Conservation (phyloP, 2,329 filamentous ascomycete species). For the Colletotrichum sp. region DNA sequence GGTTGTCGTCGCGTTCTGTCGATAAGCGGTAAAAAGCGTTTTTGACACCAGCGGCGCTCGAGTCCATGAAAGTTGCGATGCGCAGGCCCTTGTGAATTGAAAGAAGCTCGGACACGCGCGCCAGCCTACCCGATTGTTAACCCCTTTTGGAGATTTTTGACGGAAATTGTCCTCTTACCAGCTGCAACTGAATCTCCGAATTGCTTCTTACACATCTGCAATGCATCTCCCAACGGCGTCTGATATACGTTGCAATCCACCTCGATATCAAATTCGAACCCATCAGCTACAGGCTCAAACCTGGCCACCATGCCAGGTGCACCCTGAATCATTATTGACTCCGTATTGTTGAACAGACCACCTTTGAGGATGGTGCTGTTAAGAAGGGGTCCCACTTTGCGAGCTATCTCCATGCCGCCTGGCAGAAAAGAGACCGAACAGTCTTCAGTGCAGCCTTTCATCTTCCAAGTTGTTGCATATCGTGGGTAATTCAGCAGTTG, state of each 20-base stretch:
- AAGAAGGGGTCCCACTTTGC: constrained; percentile 14
- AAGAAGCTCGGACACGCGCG: constrained; percentile 20
- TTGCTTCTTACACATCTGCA: constrained; percentile 25
- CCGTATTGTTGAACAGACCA: constrained; percentile 9
- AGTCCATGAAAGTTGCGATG: constrained; percentile 13
- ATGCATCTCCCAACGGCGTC: constrained; percentile 12
- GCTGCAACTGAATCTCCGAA: constrained; percentile 18
- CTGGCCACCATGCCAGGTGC: constrained; percentile 19
- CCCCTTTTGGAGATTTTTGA: too few species aligned
- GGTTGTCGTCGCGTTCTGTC: constrained; percentile 13
- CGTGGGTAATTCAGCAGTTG: constrained; percentile 21
- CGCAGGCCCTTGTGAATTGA: constrained; percentile 11
- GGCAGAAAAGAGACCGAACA: constrained; percentile 23
- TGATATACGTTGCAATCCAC: constrained; percentile 22
- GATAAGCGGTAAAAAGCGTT: constrained; percentile 24
- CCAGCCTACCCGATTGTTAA: constrained; percentile 11
- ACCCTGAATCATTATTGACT: constrained; percentile 18
- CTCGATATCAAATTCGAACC: constrained; percentile 9
- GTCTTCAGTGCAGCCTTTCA: constrained; percentile 11
- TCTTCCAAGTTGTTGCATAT: constrained; percentile 18
- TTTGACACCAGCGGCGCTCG: background rate
- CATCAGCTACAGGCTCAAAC: constrained; percentile 7
- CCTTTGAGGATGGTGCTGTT: constrained; percentile 22
- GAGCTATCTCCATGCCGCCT: constrained; percentile 20
- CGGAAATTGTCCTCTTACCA: constrained; percentile 1